Conservation (phyloP, 2,329 filamentous ascomycete genomes). For the Xylaria arbuscula region DNA sequence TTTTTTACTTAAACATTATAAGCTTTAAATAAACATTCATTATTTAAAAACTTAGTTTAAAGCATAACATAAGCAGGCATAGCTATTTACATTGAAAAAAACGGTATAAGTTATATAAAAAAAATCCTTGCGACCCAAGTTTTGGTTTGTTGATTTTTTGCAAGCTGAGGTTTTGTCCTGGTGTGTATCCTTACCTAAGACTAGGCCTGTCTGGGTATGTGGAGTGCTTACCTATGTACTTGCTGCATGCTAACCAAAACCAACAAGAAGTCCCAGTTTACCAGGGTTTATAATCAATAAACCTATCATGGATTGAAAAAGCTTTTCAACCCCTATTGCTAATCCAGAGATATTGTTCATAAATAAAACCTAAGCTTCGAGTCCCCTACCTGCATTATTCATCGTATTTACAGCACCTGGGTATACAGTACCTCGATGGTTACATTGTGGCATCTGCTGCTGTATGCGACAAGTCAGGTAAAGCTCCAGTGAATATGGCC, state of each 20-base stretch:
- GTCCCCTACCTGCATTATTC: background rate
- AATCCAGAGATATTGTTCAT: background rate
- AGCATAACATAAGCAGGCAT: background rate
- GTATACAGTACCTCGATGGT: background rate
- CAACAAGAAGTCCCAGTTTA: background rate
- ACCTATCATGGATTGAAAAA: background rate
- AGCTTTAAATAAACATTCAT: too few species aligned
- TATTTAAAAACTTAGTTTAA: background rate
- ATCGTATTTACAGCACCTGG: background rate
- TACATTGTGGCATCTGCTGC: background rate
- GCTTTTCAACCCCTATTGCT: background rate
- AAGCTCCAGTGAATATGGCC: constrained; percentile 6
- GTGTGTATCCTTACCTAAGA: background rate
- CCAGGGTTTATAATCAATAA: background rate
- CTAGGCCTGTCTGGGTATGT: background rate
- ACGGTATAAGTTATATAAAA: background rate
- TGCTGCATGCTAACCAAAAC: background rate
- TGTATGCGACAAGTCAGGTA: constrained; percentile 10
- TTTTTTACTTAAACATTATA: too few species aligned
- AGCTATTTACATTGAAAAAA: background rate
- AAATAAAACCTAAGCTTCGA: background rate
- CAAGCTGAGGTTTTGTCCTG: background rate
- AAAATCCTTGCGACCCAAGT: background rate
- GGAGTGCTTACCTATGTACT: background rate
- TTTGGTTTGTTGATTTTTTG: background rate